Evolutionary conservation across 768 basidiomycete species (phyloP).

Genomic region (Amylocystis lapponica): DNA sequence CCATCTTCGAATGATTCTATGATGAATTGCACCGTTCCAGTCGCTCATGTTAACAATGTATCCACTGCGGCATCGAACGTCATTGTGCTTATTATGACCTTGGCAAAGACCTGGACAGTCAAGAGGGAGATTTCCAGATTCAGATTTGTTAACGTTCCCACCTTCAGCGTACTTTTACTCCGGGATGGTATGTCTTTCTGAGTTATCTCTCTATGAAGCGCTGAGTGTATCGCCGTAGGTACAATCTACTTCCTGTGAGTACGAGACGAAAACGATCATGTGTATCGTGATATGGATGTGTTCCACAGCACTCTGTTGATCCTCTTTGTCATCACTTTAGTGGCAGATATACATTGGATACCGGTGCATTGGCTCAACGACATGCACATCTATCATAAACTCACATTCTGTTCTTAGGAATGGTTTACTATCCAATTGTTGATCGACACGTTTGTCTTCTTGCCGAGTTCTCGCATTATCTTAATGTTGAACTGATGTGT

Average conservation of each 20-base stretch:
- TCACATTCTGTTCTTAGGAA: not conserved
- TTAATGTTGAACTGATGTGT: too few species aligned
- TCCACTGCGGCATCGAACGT: not conserved
- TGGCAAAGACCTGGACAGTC: not conserved
- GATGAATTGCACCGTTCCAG: too few species aligned
- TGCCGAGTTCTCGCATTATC: not conserved
- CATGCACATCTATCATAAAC: not conserved
- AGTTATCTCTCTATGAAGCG: not conserved
- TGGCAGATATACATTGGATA: slow-evolving; percentile 1
- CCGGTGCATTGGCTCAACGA: not conserved
- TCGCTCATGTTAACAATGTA: not conserved
- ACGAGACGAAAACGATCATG: not conserved
- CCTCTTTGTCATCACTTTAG: slow-evolving; percentile 1
- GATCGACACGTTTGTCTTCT: not conserved
- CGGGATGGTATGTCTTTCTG: not conserved
- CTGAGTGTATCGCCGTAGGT: not conserved
- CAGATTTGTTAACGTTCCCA: not conserved
- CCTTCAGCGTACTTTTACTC: not conserved
- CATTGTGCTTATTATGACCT: slow-evolving; percentile 5
- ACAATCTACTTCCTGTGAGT: slow-evolving; percentile 5
- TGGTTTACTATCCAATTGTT: not conserved
- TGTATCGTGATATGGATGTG: too few species aligned
- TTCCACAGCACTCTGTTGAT: not conserved
- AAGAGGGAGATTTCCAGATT: not conserved
- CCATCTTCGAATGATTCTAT: too few species aligned